phyloP scores from a whole-genome alignment of 352 stramenopile genomes.

The Hyaloperonospora brassicae region DNA sequence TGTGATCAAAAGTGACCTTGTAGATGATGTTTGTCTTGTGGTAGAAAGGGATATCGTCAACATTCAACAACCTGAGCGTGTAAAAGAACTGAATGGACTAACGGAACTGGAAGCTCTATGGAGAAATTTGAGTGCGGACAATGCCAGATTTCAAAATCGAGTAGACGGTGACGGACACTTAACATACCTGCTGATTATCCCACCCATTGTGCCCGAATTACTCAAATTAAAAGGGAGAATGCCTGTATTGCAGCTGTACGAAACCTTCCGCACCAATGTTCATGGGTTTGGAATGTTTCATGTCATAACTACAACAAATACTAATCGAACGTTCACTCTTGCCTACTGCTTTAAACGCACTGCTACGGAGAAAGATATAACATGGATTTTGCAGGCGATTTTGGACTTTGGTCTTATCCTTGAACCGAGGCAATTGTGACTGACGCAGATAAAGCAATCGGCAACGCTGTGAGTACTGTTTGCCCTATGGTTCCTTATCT shows the following conservation, averaged over 20 bases:
- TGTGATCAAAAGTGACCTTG: conserved; percentile 1
- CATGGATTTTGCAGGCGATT: neutral
- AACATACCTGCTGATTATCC: neutral
- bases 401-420: neutral
- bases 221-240: no score
- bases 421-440: neutral
- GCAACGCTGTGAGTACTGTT: neutral
- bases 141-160: neutral
- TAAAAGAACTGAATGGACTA: neutral
- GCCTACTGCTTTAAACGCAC: neutral
- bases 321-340: neutral
- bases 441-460: neutral
- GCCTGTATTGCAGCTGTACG: no score
- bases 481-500: neutral
- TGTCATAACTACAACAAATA: neutral
- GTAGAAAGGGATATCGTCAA: no score
- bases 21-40: no score
- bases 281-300: neutral
- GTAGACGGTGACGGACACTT: neutral
- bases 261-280: neutral
- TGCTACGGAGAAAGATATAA: neutral
- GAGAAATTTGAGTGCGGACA: neutral
- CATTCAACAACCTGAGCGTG: neutral
- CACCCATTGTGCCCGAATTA: no score
- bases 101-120: neutral